phyloP scores from a whole-genome alignment of 225 moss, liverwort and hornwort genomes.

The Rhytidiadelphus loreus region DNA sequence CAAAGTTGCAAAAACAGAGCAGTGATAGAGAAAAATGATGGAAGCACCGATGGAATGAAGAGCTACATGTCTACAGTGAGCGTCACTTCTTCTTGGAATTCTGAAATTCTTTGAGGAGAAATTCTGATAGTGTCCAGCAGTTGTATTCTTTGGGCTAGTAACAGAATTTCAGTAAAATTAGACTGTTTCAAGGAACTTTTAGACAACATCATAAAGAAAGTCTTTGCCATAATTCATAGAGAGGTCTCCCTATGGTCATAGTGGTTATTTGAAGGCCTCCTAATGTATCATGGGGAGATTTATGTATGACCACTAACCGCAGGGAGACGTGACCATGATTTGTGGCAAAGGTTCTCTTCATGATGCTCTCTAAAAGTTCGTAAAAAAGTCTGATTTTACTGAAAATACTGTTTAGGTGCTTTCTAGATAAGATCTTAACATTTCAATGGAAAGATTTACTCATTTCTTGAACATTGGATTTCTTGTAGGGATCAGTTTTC shows the following conservation, averaged over 20 bases:
- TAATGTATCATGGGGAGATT: background rate
- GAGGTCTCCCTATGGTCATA: background rate
- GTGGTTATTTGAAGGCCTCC: background rate
- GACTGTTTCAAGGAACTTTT: background rate
- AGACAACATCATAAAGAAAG: background rate
- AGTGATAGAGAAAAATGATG: slow-evolving; percentile 7
- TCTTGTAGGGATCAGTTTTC: slow-evolving; percentile 27
- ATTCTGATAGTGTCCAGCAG: background rate
- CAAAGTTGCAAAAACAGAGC: slow-evolving; percentile 15
- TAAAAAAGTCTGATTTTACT: background rate
- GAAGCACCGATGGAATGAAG: slow-evolving; percentile 3
- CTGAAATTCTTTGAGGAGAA: background rate
- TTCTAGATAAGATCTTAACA: background rate
- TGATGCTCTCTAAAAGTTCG: background rate
- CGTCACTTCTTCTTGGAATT: background rate
- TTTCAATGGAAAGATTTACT: background rate
- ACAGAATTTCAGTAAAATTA: background rate
- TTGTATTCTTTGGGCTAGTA: background rate
- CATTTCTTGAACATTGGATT: background rate
- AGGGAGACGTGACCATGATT: background rate
- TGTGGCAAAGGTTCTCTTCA: background rate
- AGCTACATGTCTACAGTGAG: slow-evolving; percentile 22
- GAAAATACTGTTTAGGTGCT: background rate
- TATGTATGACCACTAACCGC: background rate
- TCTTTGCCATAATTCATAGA: background rate